A percentile compares a stretch with the other conserved stretches of the same genome.
These are phyloP conservation scores for Curvularia spicifera DNA, from an alignment of 2,329 filamentous ascomycete species.

Conservation along the genomic window DNA sequence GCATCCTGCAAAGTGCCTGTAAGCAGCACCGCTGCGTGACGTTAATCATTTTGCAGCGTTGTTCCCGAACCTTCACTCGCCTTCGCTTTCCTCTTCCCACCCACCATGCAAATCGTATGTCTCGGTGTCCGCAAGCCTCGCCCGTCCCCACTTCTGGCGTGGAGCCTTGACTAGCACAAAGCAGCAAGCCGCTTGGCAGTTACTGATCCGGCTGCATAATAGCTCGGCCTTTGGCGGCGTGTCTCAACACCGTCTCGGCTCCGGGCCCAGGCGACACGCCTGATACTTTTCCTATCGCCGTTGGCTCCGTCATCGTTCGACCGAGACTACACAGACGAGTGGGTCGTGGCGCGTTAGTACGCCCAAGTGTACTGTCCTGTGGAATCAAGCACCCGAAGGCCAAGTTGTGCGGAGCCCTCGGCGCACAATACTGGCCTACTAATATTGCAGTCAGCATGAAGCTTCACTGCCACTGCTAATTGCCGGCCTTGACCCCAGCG, in stretches of 20 bases:
- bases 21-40: conserved; percentile 17
- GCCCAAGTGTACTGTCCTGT: not conserved
- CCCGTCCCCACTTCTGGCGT: not conserved
- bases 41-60: not conserved
- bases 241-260: conserved; percentile 19
- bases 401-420: conserved; percentile 1
- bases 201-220: conserved; percentile 26
- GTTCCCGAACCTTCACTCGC: not conserved
- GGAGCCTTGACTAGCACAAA: conserved; percentile 8
- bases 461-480: conserved; percentile 1
- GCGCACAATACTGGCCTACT: conserved; percentile 6
- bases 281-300: conserved; percentile 8
- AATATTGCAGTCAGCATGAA: conserved; percentile 2
- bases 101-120: not conserved
- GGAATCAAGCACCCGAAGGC: not conserved
- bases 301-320: conserved; percentile 15
- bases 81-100: not conserved
- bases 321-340: conserved; percentile 4
- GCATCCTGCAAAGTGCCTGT: not conserved
- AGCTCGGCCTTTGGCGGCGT: conserved; percentile 11
- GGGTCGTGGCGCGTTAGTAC: conserved; percentile 1
- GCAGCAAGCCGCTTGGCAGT: conserved; percentile 16
- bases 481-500: not conserved
- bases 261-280: conserved; percentile 9
- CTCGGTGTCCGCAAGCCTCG: not conserved